Base-by-base conservation (phyloP, 2,329 filamentous ascomycete genomes). In the Colletotrichum lindemuthianum region DNA sequence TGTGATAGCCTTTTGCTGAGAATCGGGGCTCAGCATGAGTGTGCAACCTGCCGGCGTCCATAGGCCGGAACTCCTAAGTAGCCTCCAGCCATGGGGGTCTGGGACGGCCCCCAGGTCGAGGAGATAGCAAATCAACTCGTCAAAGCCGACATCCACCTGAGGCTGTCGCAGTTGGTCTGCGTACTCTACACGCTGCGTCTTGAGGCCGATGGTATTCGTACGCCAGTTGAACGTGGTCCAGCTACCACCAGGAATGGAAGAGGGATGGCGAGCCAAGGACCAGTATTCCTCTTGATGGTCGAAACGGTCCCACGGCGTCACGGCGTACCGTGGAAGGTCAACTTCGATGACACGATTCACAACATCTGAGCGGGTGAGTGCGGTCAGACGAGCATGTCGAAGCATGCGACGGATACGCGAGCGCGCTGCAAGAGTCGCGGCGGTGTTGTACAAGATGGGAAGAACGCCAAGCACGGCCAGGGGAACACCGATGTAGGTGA, bases 211-310 rank as follows among this genome's bases (percentile, higher is more conserved):
- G 3, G 84, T 78, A 67, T 88, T 82, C n/a, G 83, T 83, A 69
- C 83, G 84, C 88, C 88, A 90, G 73, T 90, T 85, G 72, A 90
- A 89, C 0, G 83, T 84, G 0, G 87, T 88, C 88, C 88, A 90
- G 34, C 79, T 83, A 0, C 88, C 88, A 2, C 88, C 88, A 1
- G 84, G 84, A 47, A 89, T 84, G 11, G 74, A 76, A 50, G 83
- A 86, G 0, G 83, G 82, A 57, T 83, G 78, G 2, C 78, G 73
- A 43, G 82, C 82, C 3, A 88, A 76, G 12, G 77, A 76, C 85
- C 88, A 90, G 75, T 90, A 90, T 54, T 85, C 80, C 0, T 79
- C 74, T 11, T 83, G 79, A 55, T 85, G 75, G 66, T 77, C 75
- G 64, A 84, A 82, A 32, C 87, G 80, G 67, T 89, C 84, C 69